Percentiles rank a stretch among this genome's conserved stretches.
phyloP scores from a whole-genome alignment of 169 alveolate species.

The Hepatocystis sp. region DNA sequence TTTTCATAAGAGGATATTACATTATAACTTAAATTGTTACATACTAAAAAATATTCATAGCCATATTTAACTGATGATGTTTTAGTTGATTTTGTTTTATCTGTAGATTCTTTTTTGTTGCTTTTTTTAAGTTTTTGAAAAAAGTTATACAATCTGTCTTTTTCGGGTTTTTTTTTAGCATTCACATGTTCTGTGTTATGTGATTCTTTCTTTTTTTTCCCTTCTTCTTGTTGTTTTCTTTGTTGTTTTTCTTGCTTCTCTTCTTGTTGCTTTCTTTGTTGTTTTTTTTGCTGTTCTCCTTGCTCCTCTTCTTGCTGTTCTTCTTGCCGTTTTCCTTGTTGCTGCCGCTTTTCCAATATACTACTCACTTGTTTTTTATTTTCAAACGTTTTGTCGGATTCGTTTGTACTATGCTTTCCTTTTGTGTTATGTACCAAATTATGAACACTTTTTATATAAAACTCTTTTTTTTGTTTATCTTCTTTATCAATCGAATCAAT shows the following conservation, averaged over 20 bases:
- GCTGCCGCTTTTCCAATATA: no score
- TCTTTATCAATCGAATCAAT: no score
- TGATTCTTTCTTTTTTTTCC: background rate
- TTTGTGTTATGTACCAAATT: no score
- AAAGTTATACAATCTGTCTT: background rate
- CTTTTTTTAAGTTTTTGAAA: slow-evolving; percentile 6
- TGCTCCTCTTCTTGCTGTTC: background rate
- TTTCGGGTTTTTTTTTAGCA: background rate
- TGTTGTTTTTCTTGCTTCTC: background rate
- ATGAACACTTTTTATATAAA: no score
- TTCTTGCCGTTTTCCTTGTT: background rate
- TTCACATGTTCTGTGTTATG: background rate
- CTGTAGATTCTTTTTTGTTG: slow-evolving; percentile 9
- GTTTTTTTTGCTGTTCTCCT: background rate
- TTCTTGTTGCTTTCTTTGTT: background rate
- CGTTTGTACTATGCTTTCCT: no score
- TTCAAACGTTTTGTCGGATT: no score
- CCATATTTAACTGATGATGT: slow-evolving; percentile 15
- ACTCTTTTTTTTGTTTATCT: no score
- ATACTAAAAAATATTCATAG: slow-evolving; percentile 63
- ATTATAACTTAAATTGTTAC: slow-evolving; percentile 49
- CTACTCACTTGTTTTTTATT: no score
- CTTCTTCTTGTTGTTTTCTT: background rate
- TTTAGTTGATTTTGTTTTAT: slow-evolving; percentile 12
- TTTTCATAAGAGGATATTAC: slow-evolving; percentile 68